These are phyloP conservation scores for Saprolegnia diclina DNA, from an alignment of 352 stramenopile genomes.

Conservation along the genomic window DNA sequence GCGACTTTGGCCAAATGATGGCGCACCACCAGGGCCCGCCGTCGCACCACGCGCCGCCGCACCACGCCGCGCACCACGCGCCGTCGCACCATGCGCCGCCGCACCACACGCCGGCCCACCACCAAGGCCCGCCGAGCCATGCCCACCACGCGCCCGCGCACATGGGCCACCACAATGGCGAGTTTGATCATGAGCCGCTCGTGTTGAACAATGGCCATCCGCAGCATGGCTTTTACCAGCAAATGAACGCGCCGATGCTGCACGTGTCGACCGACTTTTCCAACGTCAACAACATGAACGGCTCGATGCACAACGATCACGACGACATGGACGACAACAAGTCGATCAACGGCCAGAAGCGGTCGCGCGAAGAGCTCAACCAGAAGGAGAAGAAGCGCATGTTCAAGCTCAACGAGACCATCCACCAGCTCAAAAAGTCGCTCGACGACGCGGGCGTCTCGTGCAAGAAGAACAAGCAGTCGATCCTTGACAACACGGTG, in stretches of 20 bases:
- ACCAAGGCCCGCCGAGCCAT: slow-evolving; percentile 37
- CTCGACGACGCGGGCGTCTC: slow-evolving; percentile 48
- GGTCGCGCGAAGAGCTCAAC: slow-evolving; percentile 74
- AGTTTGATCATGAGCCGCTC: slow-evolving; percentile 66
- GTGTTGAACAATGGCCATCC: slow-evolving; percentile 58
- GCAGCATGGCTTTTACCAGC: slow-evolving; percentile 51
- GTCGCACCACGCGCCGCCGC: slow-evolving; percentile 33
- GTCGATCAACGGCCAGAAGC: slow-evolving; percentile 32
- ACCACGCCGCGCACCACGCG: slow-evolving; percentile 33
- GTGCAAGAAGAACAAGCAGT: slow-evolving; percentile 81
- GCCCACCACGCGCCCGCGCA: slow-evolving; percentile 30
- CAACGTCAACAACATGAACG: slow-evolving; percentile 28
- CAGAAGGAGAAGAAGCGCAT: slow-evolving; percentile 86
- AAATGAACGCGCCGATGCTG: slow-evolving; percentile 55
- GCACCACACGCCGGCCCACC: slow-evolving; percentile 35
- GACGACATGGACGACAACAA: slow-evolving; percentile 39
- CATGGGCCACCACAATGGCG: slow-evolving; percentile 34
- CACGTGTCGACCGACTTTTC: slow-evolving; percentile 57
- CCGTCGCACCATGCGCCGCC: slow-evolving; percentile 32
- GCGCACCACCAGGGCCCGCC: slow-evolving; percentile 30
- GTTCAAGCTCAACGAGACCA: slow-evolving; percentile 86
- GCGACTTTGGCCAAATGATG: slow-evolving; percentile 37
- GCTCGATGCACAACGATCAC: slow-evolving; percentile 31
- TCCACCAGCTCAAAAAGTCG: slow-evolving; percentile 64
- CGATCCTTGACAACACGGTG: slow-evolving; percentile 56